These are phyloP conservation scores for Tricholomella constricta DNA, from an alignment of 768 basidiomycete genomes.

Conservation along the genomic window DNA sequence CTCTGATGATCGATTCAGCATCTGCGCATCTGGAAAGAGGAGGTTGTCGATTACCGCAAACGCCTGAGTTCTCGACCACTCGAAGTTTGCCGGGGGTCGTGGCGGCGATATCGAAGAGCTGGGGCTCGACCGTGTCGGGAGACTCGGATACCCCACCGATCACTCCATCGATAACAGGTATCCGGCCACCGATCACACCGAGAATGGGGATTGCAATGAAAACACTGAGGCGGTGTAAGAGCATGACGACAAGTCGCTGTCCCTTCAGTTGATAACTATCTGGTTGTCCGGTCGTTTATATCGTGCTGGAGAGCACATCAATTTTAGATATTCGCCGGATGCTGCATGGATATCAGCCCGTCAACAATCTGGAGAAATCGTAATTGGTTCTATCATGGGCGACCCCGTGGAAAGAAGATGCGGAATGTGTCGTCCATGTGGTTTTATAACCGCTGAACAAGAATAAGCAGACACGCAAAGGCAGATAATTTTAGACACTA, in stretches of 20 bases:
- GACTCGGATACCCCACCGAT: slow-evolving; percentile 45
- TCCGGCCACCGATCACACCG: slow-evolving; percentile 34
- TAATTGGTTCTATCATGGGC: background rate
- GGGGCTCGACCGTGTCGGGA: slow-evolving; percentile 11
- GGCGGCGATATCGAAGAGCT: slow-evolving; percentile 20
- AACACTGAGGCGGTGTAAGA: slow-evolving; percentile 3
- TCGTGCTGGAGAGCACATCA: background rate
- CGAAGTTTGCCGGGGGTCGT: slow-evolving; percentile 53
- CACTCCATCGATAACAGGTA: slow-evolving; percentile 52
- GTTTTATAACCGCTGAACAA: background rate
- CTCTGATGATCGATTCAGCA: slow-evolving; percentile 33
- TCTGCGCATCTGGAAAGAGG: background rate
- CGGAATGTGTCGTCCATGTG: background rate
- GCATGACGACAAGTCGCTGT: slow-evolving; percentile 3
- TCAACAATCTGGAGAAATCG: no score
- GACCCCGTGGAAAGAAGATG: background rate
- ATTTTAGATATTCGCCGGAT: slow-evolving; percentile 1
- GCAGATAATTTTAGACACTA: background rate
- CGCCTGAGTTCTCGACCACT: slow-evolving; percentile 58
- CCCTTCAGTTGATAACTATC: background rate
- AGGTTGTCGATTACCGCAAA: slow-evolving; percentile 48
- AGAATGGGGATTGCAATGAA: slow-evolving; percentile 4
- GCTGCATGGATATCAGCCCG: background rate
- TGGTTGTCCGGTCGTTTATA: slow-evolving; percentile 1
- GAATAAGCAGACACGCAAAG: background rate